Evolutionary conservation across 306 rosid species (phyloP), one percentile per base, ranked within the genome.

Genomic region (Betula pendula): DNA sequence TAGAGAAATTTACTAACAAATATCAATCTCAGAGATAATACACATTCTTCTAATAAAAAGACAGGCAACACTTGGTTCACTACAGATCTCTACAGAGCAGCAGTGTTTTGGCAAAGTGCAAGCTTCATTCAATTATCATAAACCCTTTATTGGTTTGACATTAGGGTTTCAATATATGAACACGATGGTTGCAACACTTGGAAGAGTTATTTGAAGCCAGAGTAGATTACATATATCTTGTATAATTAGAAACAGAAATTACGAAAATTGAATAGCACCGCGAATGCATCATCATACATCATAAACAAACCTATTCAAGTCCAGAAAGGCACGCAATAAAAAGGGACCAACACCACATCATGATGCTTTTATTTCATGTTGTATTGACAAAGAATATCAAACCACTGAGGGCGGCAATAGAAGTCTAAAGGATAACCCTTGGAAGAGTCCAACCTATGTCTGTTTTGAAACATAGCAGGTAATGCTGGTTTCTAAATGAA

Each of bases 331-430:
- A 10, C 47, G 70, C 24, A 66, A 66, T 38, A 11, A 11, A 10
- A 6, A 65, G 2, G n/a, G 27, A 17, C 0, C 8, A 19, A 35
- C 25, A 38, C 27, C 67, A 73, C 81, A 75, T 40, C 70, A 78
- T 44, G 62, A 68, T 79, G 62, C 43, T 81, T 80, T 79, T 73
- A 82, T 82, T 85, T 71, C 65, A 6, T 25, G 77, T 76, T 68
- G 56, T 22, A 72, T 53, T 53, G 35, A 72, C 66, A 72, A 72
- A 72, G 47, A 72, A 51, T 52, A n/a, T 33, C 50, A 40, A 72
- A 20, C 29, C 70, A 38, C 49, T 24, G 29, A 66, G 29, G 38
- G 19, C 45, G 35, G 48, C 70, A 66, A 25, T 9, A 3, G 48
- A 13, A 22, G 63, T 56, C 63, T 25, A 25, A 24, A 56, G 1